Percentiles rank a stretch among this genome's conserved stretches.
Conservation (phyloP, 1,284 basidiomycete genomes). For the Ceratobasidium theobromae region DNA sequence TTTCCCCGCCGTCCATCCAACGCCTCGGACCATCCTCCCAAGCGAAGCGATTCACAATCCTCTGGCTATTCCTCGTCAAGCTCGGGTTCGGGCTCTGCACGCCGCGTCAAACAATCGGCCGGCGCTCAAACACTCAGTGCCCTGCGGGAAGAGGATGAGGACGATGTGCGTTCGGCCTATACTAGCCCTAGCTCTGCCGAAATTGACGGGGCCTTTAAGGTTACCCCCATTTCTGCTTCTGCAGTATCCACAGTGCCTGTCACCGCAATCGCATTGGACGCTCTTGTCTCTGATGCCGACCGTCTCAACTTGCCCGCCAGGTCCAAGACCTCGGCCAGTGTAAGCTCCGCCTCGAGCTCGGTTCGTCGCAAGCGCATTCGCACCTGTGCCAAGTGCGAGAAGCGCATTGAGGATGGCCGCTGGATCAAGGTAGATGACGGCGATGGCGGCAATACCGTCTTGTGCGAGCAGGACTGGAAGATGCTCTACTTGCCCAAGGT, state of each 20-base stretch:
- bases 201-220: constrained; percentile 16
- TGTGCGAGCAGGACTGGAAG: constrained; percentile 91
- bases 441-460: constrained; percentile 52
- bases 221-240: background rate
- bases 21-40: constrained; percentile 12
- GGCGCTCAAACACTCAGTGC: constrained; percentile 24
- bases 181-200: constrained; percentile 22
- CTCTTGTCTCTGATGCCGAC: constrained; percentile 4
- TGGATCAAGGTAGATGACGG: constrained; percentile 73
- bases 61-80: constrained; percentile 32
- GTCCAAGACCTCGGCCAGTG: constrained; percentile 11
- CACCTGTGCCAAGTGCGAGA: constrained; percentile 66
- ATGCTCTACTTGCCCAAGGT: constrained; percentile 90
- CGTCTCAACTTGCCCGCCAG: constrained; percentile 16
- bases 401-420: constrained; percentile 70
- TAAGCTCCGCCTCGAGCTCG: constrained; percentile 21
- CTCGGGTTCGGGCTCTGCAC: constrained; percentile 29
- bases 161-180: constrained; percentile 16
- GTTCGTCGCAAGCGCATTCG: constrained; percentile 33
- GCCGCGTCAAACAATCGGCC: constrained; percentile 19
- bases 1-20: constrained; percentile 26
- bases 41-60: constrained; percentile 22
- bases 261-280: constrained; percentile 1
- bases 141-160: constrained; percentile 33
- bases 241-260: constrained; percentile 1